Conservation (phyloP, 495 filamentous ascomycete species). For the Peziza echinospora region DNA sequence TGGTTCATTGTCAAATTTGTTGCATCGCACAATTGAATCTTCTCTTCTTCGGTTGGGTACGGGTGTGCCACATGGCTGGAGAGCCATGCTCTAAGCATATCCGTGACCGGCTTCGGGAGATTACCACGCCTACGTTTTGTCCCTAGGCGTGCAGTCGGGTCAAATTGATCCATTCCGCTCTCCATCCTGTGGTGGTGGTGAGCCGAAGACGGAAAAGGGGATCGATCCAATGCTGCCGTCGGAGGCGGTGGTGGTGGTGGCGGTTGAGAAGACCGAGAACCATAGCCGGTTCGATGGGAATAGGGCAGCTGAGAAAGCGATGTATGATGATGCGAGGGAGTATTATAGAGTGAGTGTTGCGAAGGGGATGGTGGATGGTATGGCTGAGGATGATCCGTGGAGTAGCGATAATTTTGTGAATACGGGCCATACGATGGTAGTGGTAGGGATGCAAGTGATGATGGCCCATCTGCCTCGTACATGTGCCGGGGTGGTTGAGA, state of each 20-base stretch:
- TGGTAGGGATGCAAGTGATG: no score
- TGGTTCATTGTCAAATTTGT: constrained; percentile 66
- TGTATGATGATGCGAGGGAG: not conserved
- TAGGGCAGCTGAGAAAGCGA: not conserved
- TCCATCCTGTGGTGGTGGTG: no score
- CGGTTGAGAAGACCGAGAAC: not conserved
- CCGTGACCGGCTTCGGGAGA: constrained; percentile 65
- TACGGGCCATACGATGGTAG: constrained; percentile 7
- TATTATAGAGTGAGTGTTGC: not conserved
- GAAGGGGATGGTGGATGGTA: not conserved
- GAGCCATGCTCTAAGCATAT: constrained; percentile 66
- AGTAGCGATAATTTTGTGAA: constrained; percentile 5
- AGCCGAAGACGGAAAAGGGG: constrained; percentile 9
- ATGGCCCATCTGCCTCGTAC: no score
- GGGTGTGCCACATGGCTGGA: constrained; percentile 53
- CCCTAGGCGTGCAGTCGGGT: constrained; percentile 4
- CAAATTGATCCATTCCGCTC: constrained; percentile 11
- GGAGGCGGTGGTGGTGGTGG: no score
- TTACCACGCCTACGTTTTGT: constrained; percentile 55
- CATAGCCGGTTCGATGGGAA: not conserved
- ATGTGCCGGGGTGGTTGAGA: no score
- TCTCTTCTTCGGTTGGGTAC: constrained; percentile 80
- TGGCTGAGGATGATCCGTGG: not conserved
- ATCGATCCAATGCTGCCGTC: constrained; percentile 8
- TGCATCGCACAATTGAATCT: constrained; percentile 52